A percentile compares a stretch with the other conserved stretches of the same genome.
phyloP scores from a whole-genome alignment of 495 filamentous ascomycete species.

The Thozetella sp. region DNA sequence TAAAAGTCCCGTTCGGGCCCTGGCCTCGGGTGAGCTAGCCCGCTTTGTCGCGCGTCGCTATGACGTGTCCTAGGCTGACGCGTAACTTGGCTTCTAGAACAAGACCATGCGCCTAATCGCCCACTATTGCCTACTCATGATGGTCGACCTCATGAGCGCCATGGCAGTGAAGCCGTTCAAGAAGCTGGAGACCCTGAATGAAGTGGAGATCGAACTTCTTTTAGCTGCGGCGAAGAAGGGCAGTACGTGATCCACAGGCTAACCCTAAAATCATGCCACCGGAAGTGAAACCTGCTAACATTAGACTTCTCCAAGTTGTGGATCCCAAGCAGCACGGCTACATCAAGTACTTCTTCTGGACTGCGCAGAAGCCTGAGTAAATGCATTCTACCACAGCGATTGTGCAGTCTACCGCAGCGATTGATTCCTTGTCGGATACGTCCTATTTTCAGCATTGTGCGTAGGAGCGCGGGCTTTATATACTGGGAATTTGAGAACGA shows the following conservation, averaged over 20 bases:
- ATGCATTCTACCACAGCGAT: too few relatives aligned
- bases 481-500: too few relatives aligned
- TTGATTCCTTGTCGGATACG: too few relatives aligned
- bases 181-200: constrained; percentile 27
- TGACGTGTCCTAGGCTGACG: neutral
- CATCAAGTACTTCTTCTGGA: constrained; percentile 30
- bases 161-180: constrained; percentile 50
- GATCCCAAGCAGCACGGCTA: constrained; percentile 25
- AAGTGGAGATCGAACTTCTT: constrained; percentile 27
- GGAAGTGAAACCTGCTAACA: too few relatives aligned
- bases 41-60: constrained; percentile 2
- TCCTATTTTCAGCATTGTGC: too few relatives aligned
- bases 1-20: constrained; percentile 52
- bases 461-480: too few relatives aligned
- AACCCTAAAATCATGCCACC: neutral
- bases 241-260: constrained; percentile 4
- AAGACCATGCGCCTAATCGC: constrained; percentile 55
- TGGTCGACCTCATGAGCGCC: constrained; percentile 49
- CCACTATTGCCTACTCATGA: constrained; percentile 38
- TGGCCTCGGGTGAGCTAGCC: constrained; percentile 48
- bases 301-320: constrained; percentile 11
- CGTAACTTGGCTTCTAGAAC: constrained; percentile 16
- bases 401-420: too few relatives aligned
- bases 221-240: constrained; percentile 22
- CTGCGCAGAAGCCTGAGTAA: constrained; percentile 25